phyloP scores from a whole-genome alignment of 192 early-diverging fungal genomes.

The Allomyces macrogynus region DNA sequence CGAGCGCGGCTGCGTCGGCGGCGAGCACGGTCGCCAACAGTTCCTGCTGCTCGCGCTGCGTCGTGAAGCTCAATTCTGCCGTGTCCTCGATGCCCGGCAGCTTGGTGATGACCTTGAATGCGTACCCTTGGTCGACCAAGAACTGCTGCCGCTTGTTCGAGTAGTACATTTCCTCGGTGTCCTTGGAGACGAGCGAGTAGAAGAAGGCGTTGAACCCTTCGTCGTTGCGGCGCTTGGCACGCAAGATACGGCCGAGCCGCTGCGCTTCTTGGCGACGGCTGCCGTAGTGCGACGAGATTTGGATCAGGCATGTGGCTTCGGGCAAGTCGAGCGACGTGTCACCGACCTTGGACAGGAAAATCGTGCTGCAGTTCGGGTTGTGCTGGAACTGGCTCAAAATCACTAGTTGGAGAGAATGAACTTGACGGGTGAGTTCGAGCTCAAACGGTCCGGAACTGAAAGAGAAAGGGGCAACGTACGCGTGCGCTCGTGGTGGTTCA shows the following conservation, averaged over 20 bases:
- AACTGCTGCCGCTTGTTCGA: constrained; percentile 97
- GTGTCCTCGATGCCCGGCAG: constrained; percentile 79
- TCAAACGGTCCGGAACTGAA: neutral
- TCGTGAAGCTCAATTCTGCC: constrained; percentile 52
- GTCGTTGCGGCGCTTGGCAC: constrained; percentile 83
- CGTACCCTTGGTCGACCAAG: constrained; percentile 96
- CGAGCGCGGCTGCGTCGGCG: constrained; percentile 29
- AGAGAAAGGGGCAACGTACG: constrained; percentile 36
- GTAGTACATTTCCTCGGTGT: constrained; percentile 98
- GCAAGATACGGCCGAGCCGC: constrained; percentile 72
- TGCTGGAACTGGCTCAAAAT: constrained; percentile 66
- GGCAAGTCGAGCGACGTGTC: constrained; percentile 99
- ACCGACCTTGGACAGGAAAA: constrained; percentile 70
- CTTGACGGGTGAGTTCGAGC: too few species aligned
- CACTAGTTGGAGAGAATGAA: neutral
- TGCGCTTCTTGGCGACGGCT: constrained; percentile 97
- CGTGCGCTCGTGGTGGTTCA: constrained; percentile 72
- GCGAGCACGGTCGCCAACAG: constrained; percentile 69
- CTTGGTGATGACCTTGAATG: constrained; percentile 93
- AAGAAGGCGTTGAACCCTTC: constrained; percentile 96
- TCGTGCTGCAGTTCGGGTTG: constrained; percentile 76
- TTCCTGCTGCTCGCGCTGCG: constrained; percentile 50
- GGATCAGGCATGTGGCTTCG: constrained; percentile 94
- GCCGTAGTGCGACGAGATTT: constrained; percentile 96
- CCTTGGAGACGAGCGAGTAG: constrained; percentile 91